Evolutionary conservation across 75 land plant species (phyloP).

Genomic region (Chamaecyparis obtusa): DNA sequence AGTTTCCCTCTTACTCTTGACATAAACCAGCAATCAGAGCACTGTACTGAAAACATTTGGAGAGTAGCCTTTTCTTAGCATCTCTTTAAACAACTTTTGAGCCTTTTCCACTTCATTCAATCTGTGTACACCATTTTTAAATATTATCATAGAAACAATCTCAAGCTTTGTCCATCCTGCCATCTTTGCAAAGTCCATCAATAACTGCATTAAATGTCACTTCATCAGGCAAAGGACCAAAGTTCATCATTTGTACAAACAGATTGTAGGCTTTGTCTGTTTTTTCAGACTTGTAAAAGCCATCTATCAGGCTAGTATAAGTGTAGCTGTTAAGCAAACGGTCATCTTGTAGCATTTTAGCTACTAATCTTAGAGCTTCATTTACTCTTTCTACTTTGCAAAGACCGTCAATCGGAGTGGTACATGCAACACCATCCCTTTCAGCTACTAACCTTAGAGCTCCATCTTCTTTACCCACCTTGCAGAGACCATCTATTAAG

Average conservation of each 20-base stretch:
- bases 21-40: too few species aligned
- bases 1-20: too few species aligned
- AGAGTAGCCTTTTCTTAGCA: too few species aligned
- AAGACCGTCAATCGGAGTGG: background rate
- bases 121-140: background rate
- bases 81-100: too few species aligned
- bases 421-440: background rate
- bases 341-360: background rate
- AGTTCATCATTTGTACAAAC: background rate
- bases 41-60: too few species aligned
- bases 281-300: conserved; percentile 9
- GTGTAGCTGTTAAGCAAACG: background rate
- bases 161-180: conserved; percentile 18
- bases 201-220: conserved; percentile 7
- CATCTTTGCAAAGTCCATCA: conserved; percentile 20
- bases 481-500: conserved; percentile 39
- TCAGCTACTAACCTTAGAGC: background rate
- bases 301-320: conserved; percentile 6
- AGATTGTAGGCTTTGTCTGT: conserved; percentile 8
- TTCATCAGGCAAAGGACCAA: conserved; percentile 14
- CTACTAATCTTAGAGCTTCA: background rate
- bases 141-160: conserved; percentile 9
- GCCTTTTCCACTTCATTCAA: too few species aligned
- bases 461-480: conserved; percentile 23
- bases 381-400: background rate